Base-by-base conservation (phyloP, 139 green algal species). In the Asterochloris sp. region DNA sequence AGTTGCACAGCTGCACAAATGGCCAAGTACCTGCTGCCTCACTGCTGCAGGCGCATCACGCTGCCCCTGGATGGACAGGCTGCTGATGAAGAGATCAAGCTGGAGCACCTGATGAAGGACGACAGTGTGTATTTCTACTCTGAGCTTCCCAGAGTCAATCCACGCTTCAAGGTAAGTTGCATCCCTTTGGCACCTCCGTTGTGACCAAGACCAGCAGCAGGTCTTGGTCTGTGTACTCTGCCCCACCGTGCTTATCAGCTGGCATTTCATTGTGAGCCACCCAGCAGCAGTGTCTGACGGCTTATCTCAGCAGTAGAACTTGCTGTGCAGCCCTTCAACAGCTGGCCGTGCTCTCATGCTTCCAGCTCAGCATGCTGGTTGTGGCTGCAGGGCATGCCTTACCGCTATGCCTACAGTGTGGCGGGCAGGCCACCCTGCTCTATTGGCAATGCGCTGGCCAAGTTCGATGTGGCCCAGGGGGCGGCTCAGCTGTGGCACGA, bases 401-500 rank as follows among this genome's bases (percentile, higher is more conserved):
- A 90, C 73, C 54, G 89, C 2, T 97, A 94, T 54, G 80, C 82
- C 27, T 97, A 92, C 74, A 81, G 67, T 27, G 80, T 93, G 19
- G 84, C 76, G 12, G 91, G 88, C 12, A 86, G 88, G 71, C 87
- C 87, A 16, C 93, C 94, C 21, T 91, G 89, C 78, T 92, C 91
- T 78, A 86, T 91, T 27, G 88, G 83, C 80, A 97, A 97, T 79
- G 87, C 90, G 0, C 80, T 97, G 61, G 86, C 76, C 63, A 93
- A 95, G 76, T 85, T 93, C 71, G 91, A 97, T 81, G 71, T 92
- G 63, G 21, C 89, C 73, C 21, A 71, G 10, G 84, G 86, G 0
- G 81, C 68, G 17, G 78, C 73, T 38, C 78, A 79, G 73, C 81
- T 92, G 54, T 97, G 91, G 91, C 86, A 93, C 69, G 83, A 92